Evolutionary conservation across 495 filamentous ascomycete species (phyloP), one percentile per base, ranked within the genome.

Genomic region (Chaetomium tenue): DNA sequence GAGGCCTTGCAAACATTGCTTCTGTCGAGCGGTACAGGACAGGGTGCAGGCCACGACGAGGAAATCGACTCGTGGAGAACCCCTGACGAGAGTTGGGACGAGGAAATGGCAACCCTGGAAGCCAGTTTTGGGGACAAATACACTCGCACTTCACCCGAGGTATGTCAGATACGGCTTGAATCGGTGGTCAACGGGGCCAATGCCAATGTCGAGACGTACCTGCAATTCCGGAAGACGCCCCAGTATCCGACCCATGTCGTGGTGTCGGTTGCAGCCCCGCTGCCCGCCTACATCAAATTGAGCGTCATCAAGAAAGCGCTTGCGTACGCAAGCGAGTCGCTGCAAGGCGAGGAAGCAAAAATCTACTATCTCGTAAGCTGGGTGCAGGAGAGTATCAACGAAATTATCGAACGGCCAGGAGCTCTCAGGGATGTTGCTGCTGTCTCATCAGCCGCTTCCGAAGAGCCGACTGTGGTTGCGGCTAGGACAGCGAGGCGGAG

Each of bases 201-300:
- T 47, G 69, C 64, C 28, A 69, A 81, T 18, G 72, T 83, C 20
- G 74, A 82, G 51, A 75, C 82, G 5, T 66, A 74, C 39, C 56
- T 81, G n/a, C 83, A 84, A 67, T 78, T 86, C 64, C 77, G 81
- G 52, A 81, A 73, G 64, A 76, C 81, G 5, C 75, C 76, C 2
- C 78, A 85, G 61, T 98, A 98, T 76, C 94, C 94, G 11, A 75
- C 81, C 4, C 82, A 91, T 66, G 89, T 94, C n/a, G 79, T 93
- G 13, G 79, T 98, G 42, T 84, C 87, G 0, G 77, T 97, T 33
- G 76, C 82, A 28, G 77, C 88, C 40, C 76, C 75, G 5, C 81
- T 98, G n/a, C 94, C 94, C 7, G 89, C 93, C 9, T 95, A 98
- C 68, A 96, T 98, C 66, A 89, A 91, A 51, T 81, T 98, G 5